Conservation (phyloP, 2,329 filamentous ascomycete species). For the Microcera coccophila region DNA sequence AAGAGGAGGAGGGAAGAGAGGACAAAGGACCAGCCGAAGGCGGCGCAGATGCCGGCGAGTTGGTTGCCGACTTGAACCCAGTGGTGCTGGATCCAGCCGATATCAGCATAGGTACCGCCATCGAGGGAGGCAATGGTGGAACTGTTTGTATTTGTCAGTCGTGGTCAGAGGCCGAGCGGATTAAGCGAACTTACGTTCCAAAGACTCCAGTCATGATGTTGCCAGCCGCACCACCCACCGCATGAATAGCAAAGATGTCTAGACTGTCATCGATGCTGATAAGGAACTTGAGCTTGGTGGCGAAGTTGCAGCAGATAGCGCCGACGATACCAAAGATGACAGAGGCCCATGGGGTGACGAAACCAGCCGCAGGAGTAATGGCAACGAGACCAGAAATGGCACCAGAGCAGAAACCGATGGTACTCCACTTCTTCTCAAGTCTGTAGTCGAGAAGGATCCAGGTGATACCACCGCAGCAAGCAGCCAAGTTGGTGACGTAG, state of each 20-base stretch:
- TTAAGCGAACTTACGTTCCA: constrained; percentile 52
- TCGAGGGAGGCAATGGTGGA: constrained; percentile 72
- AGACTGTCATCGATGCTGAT: constrained; percentile 81
- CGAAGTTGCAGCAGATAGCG: constrained; percentile 73
- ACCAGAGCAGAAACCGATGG: constrained; percentile 89
- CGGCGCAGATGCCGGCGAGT: constrained; percentile 62
- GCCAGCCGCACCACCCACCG: constrained; percentile 75
- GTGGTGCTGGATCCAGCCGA: constrained; percentile 69
- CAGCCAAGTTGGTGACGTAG: constrained; percentile 82
- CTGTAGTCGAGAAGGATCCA: constrained; percentile 87
- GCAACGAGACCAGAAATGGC: constrained; percentile 83
- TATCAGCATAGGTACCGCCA: constrained; percentile 54
- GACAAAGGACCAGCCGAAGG: constrained; percentile 63
- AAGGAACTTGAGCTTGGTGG: constrained; percentile 74
- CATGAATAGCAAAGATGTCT: constrained; percentile 89
- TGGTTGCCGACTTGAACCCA: constrained; percentile 69
- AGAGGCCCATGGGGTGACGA: constrained; percentile 63
- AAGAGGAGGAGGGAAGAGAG: constrained; percentile 67
- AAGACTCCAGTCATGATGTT: constrained; percentile 77
- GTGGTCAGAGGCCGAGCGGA: background rate
- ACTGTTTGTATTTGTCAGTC: constrained; percentile 33
- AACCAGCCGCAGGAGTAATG: constrained; percentile 80
- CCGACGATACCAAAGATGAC: constrained; percentile 56
- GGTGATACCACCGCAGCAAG: constrained; percentile 73
- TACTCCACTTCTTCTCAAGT: constrained; percentile 89